A percentile compares a stretch with the other conserved stretches of the same genome.
These are phyloP conservation scores for Chlorella sp. DNA, from an alignment of 139 green algal genomes.

Conservation along the genomic window DNA sequence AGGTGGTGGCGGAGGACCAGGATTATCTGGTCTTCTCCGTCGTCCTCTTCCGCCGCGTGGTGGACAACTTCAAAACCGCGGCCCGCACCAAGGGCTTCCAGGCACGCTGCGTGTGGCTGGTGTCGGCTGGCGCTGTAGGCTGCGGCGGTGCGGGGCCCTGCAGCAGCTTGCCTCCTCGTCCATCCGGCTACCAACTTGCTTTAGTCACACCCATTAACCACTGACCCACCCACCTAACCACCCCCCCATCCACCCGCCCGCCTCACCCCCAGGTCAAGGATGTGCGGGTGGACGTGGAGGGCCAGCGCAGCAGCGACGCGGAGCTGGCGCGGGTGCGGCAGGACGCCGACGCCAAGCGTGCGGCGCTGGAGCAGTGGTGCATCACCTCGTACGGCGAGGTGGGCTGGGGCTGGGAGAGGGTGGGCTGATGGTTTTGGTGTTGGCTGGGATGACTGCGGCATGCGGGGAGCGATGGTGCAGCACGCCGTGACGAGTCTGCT, in stretches of 20 bases:
- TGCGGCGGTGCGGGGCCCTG: not conserved
- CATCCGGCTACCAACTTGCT: not conserved
- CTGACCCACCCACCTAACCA: too few relatives aligned
- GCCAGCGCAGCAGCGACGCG: constrained; percentile 34
- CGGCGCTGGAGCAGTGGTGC: constrained; percentile 86
- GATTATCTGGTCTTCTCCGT: constrained; percentile 92
- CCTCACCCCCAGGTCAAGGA: constrained; percentile 24
- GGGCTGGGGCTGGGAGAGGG: too few relatives aligned
- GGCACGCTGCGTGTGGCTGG: constrained; percentile 44
- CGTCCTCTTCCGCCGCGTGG: constrained; percentile 87
- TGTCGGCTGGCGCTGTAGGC: not conserved
- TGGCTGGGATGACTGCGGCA: too few relatives aligned
- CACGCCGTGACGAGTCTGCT: too few relatives aligned
- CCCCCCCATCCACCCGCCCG: not conserved
- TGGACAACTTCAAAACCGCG: constrained; percentile 94
- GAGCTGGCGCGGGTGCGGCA: constrained; percentile 55
- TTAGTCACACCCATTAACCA: not conserved
- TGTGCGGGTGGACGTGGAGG: not conserved
- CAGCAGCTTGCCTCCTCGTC: not conserved
- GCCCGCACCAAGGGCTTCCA: constrained; percentile 87
- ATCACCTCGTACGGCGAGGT: constrained; percentile 86
- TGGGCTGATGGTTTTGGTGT: too few relatives aligned
- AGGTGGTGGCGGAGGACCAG: constrained; percentile 84
- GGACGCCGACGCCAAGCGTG: constrained; percentile 73
- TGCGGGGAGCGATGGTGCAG: too few relatives aligned